Conservation (phyloP, 345 rosid genomes). For the Erysimum cheiranthoides region DNA sequence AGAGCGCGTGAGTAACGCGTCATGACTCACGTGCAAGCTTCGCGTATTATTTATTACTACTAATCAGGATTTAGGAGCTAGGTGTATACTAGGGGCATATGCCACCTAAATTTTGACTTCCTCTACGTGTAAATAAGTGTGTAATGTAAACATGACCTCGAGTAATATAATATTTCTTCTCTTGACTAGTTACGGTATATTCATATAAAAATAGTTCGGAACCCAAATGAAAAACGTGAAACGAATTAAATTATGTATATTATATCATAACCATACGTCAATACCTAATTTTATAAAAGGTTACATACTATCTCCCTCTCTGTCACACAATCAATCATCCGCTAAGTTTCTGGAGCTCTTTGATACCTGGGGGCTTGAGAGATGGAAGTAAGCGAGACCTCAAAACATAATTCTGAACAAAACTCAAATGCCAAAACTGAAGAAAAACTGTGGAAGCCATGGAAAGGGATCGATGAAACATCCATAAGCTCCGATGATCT, state of each 20-base stretch:
- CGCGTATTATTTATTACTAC: background rate
- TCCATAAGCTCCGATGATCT: constrained; percentile 2
- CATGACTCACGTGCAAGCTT: background rate
- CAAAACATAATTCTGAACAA: constrained; percentile 17
- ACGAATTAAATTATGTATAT: background rate
- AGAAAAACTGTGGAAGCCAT: constrained; percentile 47
- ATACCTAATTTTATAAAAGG: constrained; percentile 1
- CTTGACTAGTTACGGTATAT: background rate
- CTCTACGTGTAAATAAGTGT: constrained; percentile 11
- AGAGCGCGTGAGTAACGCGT: constrained; percentile 30
- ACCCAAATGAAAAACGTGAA: constrained; percentile 39
- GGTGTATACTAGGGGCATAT: background rate
- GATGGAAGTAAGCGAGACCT: constrained; percentile 50
- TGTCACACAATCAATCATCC: background rate
- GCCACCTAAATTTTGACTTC: constrained; percentile 17
- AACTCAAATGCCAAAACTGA: constrained; percentile 42
- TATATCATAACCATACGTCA: constrained; percentile 20
- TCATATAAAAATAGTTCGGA: background rate
- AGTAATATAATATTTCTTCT: background rate
- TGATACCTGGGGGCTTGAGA: constrained; percentile 57
- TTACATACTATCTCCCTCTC: background rate
- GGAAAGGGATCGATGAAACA: constrained; percentile 45
- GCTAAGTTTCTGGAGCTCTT: constrained; percentile 3
- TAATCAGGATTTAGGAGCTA: background rate
- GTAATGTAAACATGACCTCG: constrained; percentile 23